Base-by-base conservation (phyloP, 129 eudicot species). In the Chrysanthemum makinoi region DNA sequence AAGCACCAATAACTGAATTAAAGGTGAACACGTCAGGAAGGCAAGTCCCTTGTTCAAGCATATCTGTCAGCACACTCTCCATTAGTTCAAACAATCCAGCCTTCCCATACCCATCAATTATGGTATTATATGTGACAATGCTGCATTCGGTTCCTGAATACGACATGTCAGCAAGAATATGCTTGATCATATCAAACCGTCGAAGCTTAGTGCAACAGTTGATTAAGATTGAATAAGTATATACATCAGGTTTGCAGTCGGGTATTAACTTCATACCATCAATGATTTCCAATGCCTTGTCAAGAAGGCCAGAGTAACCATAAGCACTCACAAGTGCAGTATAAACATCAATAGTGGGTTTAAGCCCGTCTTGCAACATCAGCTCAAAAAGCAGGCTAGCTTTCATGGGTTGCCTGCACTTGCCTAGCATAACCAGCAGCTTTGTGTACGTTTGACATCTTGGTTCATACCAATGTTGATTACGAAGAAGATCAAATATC, bases 71-170 rank as follows among this genome's bases (percentile, higher is more conserved):
- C 49, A 78, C 53, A 52, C 24, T 76, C 76, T 90, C 99, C 99
- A 94, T 94, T 48, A 35, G 71, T 17, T 84, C 81, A 66, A 90
- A 84, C 62, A 74, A 70, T 55, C 74, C 75, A 30, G 96, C 86
- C 77, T 90, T 94, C 53, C 97, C 97, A 68, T 87, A 94, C 70
- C 99, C 99, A 59, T 94, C 99, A 24, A 94, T 90, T 69, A 94
- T 70, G 56, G 90, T 90, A 82, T 94, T 94, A 74, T 87, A 94
- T 0, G 96, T 94, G 11, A 87, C 88, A 12, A 83, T 59, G 53
- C 77, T 87, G 72, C 85, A 90, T 35, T 86, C 80, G n/a, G 90
- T 70, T 57, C 96, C 91, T 46, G 72, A 77, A 72, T 57, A 35
- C 15, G 85, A 81, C 99, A 94, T 94, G 72, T 94, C 97, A 47